Base-by-base conservation (phyloP, 305 asterid species). In the Ajuga reptans region DNA sequence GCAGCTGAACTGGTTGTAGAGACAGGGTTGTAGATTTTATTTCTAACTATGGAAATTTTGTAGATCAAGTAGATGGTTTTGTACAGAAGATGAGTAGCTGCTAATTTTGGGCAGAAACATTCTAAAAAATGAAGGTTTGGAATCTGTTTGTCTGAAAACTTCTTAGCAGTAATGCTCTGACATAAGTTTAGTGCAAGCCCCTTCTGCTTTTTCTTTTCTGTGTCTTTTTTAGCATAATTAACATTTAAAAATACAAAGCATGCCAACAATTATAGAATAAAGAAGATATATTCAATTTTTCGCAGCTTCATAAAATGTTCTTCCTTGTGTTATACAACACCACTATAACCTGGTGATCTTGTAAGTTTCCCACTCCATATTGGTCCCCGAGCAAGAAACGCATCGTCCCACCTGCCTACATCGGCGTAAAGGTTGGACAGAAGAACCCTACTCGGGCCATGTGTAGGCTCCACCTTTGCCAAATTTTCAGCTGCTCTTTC, bases 391-490 rank as follows among this genome's bases (percentile, higher is more conserved):
- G 79, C 89, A 3, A 68, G 69, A 67, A 81, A 83, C 18, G 96
- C 95, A 71, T 91, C 96, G 5, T 83, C 83, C 92, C 89, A 89
- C 66, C 92, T 76, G 8, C 96, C 96, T 3, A 79, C 92, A 65
- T 90, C 95, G 0, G 95, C 95, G 33, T 84, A 90, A 62, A 90
- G 84, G 62, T 83, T 93, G 49, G 92, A 87, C 45, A 93, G 68
- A 4, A 93, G 76, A 70, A 93, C 95, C 68, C 89, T 83, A 69
- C 99, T 89, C 4, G 97, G 92, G 43, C 96, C 99, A 68, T 93
- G 96, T 7, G 82, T 82, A 6, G 97, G 97, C 46, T 90, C 97
- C 52, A 90, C 79, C 74, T 66, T 77, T 0, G 91, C 87, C 86
- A 93, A 69, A 74, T 76, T 82, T 66, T 72, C 73, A 50, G 96